Conservation (phyloP, 305 asterid species). For the Fraxinus velutina region DNA sequence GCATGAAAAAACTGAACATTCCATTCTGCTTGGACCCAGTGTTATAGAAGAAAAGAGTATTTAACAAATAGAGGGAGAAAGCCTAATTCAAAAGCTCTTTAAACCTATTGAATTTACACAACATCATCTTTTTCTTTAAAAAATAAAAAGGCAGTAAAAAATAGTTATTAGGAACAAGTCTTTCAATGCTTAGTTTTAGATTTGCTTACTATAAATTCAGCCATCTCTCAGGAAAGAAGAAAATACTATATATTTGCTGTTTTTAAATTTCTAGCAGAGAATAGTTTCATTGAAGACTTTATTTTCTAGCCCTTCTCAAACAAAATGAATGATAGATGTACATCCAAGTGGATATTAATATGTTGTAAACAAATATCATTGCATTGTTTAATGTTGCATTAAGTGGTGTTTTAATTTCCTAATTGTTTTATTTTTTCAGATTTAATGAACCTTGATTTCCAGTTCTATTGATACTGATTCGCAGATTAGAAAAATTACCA, state of each 20-base stretch:
- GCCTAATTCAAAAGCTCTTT: background rate
- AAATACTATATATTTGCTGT: background rate
- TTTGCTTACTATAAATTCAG: background rate
- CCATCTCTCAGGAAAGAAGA: background rate
- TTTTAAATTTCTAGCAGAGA: background rate
- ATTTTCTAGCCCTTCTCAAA: background rate
- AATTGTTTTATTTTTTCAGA: background rate
- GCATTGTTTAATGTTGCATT: background rate
- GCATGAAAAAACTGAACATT: background rate
- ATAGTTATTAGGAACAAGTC: background rate
- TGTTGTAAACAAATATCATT: background rate
- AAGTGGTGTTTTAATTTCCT: background rate
- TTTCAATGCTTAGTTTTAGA: background rate
- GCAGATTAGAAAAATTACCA: constrained; percentile 9
- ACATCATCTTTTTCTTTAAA: background rate
- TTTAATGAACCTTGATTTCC: background rate
- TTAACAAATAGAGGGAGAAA: background rate
- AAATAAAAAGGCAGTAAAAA: background rate
- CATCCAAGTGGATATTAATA: background rate
- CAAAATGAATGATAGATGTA: background rate
- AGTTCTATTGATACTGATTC: background rate
- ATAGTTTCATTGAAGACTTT: background rate
- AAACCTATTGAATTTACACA: background rate
- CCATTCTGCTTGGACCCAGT: background rate
- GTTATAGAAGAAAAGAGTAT: background rate